These are phyloP conservation scores for Biscutella auriculata DNA, from an alignment of 441 rosid species.

Conservation along the genomic window DNA sequence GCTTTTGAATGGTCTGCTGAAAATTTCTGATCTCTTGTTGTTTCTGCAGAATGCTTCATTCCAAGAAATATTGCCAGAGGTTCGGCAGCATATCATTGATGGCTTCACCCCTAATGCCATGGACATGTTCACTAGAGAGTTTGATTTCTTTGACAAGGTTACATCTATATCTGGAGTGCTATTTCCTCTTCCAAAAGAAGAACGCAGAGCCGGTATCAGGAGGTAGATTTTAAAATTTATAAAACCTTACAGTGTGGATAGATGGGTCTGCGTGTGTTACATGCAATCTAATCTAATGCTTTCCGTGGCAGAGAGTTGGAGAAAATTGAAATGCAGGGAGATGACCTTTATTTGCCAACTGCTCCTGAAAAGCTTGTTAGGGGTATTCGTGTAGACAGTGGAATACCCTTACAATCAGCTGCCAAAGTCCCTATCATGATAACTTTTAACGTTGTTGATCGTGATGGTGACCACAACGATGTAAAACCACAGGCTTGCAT, in stretches of 20 bases:
- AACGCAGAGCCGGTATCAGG: slow-evolving; percentile 91
- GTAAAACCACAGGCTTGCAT: slow-evolving; percentile 91
- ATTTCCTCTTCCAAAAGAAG: slow-evolving; percentile 77
- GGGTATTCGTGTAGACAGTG: slow-evolving; percentile 86
- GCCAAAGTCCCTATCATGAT: slow-evolving; percentile 98
- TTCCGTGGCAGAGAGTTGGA: slow-evolving; percentile 65
- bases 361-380: slow-evolving; percentile 82
- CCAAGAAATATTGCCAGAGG: slow-evolving; percentile 65
- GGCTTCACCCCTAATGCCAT: slow-evolving; percentile 71
- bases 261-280: slow-evolving; percentile 1
- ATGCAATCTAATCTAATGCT: slow-evolving; percentile 18
- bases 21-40: slow-evolving; percentile 3
- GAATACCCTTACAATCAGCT: slow-evolving; percentile 96
- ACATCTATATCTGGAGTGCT: slow-evolving; percentile 84
- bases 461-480: slow-evolving; percentile 50
- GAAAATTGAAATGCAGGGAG: slow-evolving; percentile 78
- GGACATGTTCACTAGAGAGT: slow-evolving; percentile 75
- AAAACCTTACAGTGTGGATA: not conserved
- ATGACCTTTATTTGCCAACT: slow-evolving; percentile 90
- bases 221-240: slow-evolving; percentile 33
- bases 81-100: slow-evolving; percentile 75
- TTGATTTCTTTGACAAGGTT: slow-evolving; percentile 87
- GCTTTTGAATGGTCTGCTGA: not conserved
- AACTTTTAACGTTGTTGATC: slow-evolving; percentile 81
- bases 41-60: slow-evolving; percentile 46